Conservation (phyloP, 2,329 filamentous ascomycete species). For the Pezicula radicicola region DNA sequence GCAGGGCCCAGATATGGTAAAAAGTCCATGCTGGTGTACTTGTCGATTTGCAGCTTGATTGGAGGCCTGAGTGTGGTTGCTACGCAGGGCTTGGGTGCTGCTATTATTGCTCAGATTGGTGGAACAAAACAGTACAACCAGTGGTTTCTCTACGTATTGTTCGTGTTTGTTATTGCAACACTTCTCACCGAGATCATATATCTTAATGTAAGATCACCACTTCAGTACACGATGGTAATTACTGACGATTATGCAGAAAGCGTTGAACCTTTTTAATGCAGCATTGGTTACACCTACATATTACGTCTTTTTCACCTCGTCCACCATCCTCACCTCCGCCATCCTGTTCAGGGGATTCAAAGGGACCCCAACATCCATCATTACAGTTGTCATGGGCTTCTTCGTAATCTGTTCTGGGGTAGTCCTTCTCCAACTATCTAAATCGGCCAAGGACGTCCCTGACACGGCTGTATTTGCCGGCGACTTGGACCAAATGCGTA, state of each 20-base stretch:
- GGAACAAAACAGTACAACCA: conserved; percentile 90
- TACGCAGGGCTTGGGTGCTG: conserved; percentile 88
- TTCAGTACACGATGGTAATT: neutral
- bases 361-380: conserved; percentile 74
- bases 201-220: conserved; percentile 71
- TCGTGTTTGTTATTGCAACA: conserved; percentile 88
- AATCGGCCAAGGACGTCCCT: conserved; percentile 95
- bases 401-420: conserved; percentile 91
- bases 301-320: conserved; percentile 96
- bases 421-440: conserved; percentile 90
- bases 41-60: conserved; percentile 93
- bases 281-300: conserved; percentile 97
- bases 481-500: conserved; percentile 91
- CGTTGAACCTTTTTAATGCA: conserved; percentile 93
- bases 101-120: conserved; percentile 80
- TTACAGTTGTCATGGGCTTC: conserved; percentile 91
- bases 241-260: conserved; percentile 67
- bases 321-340: conserved; percentile 90
- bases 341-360: conserved; percentile 94
- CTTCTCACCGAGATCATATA: conserved; percentile 92
- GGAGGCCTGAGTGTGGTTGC: conserved; percentile 93
- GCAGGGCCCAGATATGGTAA: conserved; percentile 87
- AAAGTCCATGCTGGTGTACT: conserved; percentile 96
- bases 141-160: conserved; percentile 91
- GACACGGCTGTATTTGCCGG: conserved; percentile 90